phyloP scores from a whole-genome alignment of 352 stramenopile species.

The Globisporangium middletonii region DNA sequence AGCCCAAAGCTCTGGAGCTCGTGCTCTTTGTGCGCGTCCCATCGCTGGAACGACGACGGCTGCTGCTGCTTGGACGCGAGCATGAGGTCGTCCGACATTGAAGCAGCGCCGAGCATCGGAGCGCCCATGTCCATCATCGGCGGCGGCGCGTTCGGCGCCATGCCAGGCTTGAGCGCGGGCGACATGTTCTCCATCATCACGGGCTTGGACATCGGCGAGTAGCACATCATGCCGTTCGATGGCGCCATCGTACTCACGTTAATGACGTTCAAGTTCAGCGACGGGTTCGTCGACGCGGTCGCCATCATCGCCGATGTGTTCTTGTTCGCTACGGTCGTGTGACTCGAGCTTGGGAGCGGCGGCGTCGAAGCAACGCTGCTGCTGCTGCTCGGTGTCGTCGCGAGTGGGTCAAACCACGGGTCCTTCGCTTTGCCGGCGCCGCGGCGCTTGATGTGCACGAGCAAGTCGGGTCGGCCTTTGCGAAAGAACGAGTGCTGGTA shows the following conservation, averaged over 20 bases:
- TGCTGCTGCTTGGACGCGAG: slow-evolving; percentile 15
- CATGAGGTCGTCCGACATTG: slow-evolving; percentile 19
- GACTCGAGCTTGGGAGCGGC: background rate
- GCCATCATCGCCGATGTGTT: background rate
- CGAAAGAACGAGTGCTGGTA: slow-evolving; percentile 86
- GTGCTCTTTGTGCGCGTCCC: slow-evolving; percentile 38
- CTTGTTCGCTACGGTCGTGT: background rate
- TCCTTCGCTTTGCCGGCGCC: slow-evolving; percentile 81
- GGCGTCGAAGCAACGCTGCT: background rate
- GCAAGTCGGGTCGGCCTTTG: slow-evolving; percentile 68
- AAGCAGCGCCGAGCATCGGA: slow-evolving; percentile 12
- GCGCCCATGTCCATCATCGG: slow-evolving; percentile 56
- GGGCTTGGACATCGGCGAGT: slow-evolving; percentile 77
- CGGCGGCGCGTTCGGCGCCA: slow-evolving; percentile 32
- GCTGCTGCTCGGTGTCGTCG: slow-evolving; percentile 11
- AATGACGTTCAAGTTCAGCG: slow-evolving; percentile 18
- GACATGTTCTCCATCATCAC: slow-evolving; percentile 83
- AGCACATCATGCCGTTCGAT: slow-evolving; percentile 42
- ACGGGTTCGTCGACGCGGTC: slow-evolving; percentile 1
- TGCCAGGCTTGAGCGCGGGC: slow-evolving; percentile 66
- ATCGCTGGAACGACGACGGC: slow-evolving; percentile 8
- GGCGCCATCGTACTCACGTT: slow-evolving; percentile 21
- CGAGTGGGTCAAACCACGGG: slow-evolving; percentile 76
- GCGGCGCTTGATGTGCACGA: slow-evolving; percentile 82
- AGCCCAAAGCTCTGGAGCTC: slow-evolving; percentile 31